Conservation (phyloP, 345 rosid species). For the Acer campestre region DNA sequence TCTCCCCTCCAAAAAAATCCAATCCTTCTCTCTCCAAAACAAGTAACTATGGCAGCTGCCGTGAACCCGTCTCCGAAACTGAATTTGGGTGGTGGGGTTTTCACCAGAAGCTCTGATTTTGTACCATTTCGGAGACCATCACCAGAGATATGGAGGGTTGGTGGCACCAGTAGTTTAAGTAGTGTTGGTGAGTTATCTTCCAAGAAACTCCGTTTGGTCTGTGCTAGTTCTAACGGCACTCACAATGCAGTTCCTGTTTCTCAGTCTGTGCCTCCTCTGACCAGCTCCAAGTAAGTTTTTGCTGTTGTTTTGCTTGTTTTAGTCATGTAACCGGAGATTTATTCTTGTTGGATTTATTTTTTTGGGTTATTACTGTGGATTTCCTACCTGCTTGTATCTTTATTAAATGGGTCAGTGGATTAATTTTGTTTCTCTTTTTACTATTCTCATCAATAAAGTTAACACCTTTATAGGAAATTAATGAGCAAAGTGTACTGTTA, state of each 20-base stretch:
- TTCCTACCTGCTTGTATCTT: not conserved
- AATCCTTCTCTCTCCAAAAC: not conserved
- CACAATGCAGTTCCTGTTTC: constrained; percentile 24
- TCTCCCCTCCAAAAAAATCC: not conserved
- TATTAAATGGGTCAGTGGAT: not conserved
- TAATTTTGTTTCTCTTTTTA: too few species aligned
- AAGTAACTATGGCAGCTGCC: constrained; percentile 28
- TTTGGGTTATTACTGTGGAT: not conserved
- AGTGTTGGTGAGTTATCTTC: constrained; percentile 12
- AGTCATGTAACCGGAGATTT: not conserved
- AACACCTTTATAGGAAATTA: not conserved
- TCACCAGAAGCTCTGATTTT: constrained; percentile 5
- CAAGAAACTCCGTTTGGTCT: constrained; percentile 17
- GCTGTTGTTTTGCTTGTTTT: not conserved
- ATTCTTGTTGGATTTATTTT: not conserved
- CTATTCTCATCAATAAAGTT: not conserved
- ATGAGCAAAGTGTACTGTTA: not conserved
- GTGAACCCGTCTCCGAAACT: not conserved
- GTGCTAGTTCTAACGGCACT: constrained; percentile 21
- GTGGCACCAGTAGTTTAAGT: not conserved
- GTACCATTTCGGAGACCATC: constrained; percentile 12
- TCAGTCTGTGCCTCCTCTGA: constrained; percentile 10
- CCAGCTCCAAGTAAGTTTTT: constrained; percentile 28
- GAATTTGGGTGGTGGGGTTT: constrained; percentile 10
- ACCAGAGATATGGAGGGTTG: not conserved